Evolutionary conservation across 495 filamentous ascomycete species (phyloP), one percentile per base, ranked within the genome.

Genomic region (Aspergillus sparsus): DNA sequence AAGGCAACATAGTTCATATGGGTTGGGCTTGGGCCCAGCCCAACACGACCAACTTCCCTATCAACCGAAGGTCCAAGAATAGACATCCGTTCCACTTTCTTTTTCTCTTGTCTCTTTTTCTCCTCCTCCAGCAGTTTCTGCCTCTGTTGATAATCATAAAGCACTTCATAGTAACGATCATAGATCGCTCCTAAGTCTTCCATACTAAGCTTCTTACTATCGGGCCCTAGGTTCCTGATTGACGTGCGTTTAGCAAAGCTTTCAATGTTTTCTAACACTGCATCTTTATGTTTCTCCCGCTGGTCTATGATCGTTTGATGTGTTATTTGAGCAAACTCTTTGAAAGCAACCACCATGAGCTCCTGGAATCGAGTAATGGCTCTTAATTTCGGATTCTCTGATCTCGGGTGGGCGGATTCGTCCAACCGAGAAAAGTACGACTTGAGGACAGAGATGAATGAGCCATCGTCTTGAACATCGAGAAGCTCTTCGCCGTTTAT

Each of bases 281-380:
- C 87, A 67, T 92, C 91, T 72, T 97, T 98, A 73, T 96, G 92
- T 69, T 92, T 96, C 13, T 87, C 79, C 18, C 94, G 89, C 62
- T 95, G 85, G 61, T 98, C 94, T 3, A 84, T 86, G 55, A 98
- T 92, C 39, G 89, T 97, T 65, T 83, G 87, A 67, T 98, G 93
- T 0, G 94, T 98, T 67, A 98, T 96, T 8, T 86, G 90, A 1
- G 93, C 87, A 65, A 98, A 98, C 66, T 98, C 94, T 60, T 95
- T 97, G 79, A 98, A 98, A 11, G 94, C 94, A 4, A 97, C 93
- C 3, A 98, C 94, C 91, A 98, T 97, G 55, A 98, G 81, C 67
- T 98, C 94, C 70, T 98, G 94, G 72, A 98, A 98, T 45, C 90
- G 83, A 0, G 95, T 98, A 39, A 98, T 93, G 8, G 91, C 90